Percentiles rank a stretch among this genome's conserved stretches.
These are phyloP conservation scores for Phytophthora ramorum DNA, from an alignment of 352 stramenopile genomes.

Conservation along the genomic window DNA sequence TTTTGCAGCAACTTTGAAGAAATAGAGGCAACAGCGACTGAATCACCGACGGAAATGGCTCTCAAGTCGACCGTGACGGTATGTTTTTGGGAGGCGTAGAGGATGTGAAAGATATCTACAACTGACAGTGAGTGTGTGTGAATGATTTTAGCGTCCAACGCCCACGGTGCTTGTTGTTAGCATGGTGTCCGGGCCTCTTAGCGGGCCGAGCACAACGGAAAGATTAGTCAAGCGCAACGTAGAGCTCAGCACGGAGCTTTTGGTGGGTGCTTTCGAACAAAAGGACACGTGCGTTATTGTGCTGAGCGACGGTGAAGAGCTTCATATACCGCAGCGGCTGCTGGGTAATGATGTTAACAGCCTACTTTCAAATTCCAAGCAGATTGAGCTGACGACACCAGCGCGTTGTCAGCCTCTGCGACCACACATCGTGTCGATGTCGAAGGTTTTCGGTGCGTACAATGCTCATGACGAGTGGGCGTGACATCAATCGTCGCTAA, in stretches of 20 bases:
- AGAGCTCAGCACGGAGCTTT: constrained; percentile 57
- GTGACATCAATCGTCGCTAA: constrained; percentile 1
- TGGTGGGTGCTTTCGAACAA: constrained; percentile 56
- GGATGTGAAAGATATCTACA: background rate
- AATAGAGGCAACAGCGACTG: constrained; percentile 21
- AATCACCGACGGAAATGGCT: constrained; percentile 32
- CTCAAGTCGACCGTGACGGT: constrained; percentile 24
- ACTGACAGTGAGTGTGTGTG: constrained; percentile 10
- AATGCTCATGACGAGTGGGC: background rate
- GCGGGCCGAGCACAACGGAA: constrained; percentile 39
- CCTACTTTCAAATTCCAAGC: constrained; percentile 55
- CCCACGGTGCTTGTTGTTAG: constrained; percentile 72
- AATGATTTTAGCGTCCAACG: constrained; percentile 19
- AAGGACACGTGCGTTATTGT: constrained; percentile 76
- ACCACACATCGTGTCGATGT: constrained; percentile 62
- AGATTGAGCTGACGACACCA: constrained; percentile 64
- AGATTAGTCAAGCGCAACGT: constrained; percentile 72
- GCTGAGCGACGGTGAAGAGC: constrained; percentile 77
- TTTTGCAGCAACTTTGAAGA: constrained; percentile 46
- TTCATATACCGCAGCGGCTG: constrained; percentile 62
- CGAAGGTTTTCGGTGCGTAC: constrained; percentile 61
- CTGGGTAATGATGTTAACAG: constrained; percentile 47
- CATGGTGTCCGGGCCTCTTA: constrained; percentile 47
- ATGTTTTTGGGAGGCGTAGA: background rate
- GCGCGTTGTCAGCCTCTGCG: constrained; percentile 51